These are phyloP conservation scores for Cytospora chrysosperma DNA, from an alignment of 2,329 filamentous ascomycete species.

Conservation along the genomic window DNA sequence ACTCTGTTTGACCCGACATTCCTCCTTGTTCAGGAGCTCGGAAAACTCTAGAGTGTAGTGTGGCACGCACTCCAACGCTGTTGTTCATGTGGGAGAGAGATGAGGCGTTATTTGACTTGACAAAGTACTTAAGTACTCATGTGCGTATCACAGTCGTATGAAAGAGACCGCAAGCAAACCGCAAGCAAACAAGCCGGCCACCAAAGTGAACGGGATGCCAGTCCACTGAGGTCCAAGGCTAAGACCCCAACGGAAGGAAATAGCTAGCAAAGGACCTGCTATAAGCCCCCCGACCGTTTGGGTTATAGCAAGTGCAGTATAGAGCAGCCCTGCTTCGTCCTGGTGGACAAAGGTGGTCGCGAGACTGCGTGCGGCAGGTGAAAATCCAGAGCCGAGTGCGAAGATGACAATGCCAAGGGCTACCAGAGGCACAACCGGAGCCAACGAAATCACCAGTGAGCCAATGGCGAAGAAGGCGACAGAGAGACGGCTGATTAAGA, in stretches of 20 bases:
- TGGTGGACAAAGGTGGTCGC: slow-evolving; percentile 9
- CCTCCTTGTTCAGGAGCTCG: no score
- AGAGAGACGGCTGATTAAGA: slow-evolving; percentile 3
- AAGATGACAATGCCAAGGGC: slow-evolving; percentile 1
- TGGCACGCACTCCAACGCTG: no score
- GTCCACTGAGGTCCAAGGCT: slow-evolving; percentile 6
- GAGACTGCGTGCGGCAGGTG: slow-evolving; percentile 10
- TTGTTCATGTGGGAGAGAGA: no score
- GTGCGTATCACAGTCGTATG: not conserved
- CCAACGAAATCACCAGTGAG: slow-evolving; percentile 3
- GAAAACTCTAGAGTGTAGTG: no score
- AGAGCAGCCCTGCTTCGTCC: slow-evolving; percentile 9
- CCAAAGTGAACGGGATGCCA: slow-evolving; percentile 2
- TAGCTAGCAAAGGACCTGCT: slow-evolving; percentile 2
- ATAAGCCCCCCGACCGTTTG: slow-evolving; percentile 4
- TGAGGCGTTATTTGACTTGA: no score
- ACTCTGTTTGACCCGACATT: no score
- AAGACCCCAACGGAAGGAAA: slow-evolving; percentile 10
- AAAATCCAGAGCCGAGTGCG: slow-evolving; percentile 3
- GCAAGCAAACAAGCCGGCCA: slow-evolving; percentile 10
- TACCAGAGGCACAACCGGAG: not conserved
- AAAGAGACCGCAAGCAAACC: not conserved
- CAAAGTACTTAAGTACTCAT: no score
- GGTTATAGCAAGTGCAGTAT: slow-evolving; percentile 4
- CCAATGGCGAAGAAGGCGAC: not conserved